Conservation (phyloP, 2,329 filamentous ascomycete genomes). For the Penicillium sumatraense region DNA sequence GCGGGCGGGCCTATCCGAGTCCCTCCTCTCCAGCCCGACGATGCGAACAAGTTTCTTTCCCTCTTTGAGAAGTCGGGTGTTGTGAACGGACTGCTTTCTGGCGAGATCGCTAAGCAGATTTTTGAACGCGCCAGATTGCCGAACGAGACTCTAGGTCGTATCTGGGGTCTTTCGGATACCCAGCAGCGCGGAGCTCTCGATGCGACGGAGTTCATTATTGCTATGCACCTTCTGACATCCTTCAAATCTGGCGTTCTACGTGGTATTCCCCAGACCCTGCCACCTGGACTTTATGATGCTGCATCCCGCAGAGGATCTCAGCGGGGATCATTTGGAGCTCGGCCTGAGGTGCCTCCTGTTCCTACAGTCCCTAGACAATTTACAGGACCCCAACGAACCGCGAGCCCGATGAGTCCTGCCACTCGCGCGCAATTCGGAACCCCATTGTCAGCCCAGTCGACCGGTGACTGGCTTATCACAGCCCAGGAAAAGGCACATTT, state of each 20-base stretch:
- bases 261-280: constrained; percentile 77
- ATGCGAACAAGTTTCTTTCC: constrained; percentile 84
- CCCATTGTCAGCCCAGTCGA: constrained; percentile 58
- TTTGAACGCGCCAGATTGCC: constrained; percentile 91
- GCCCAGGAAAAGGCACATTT: constrained; percentile 85
- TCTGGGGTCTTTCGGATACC: constrained; percentile 94
- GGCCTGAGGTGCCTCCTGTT: constrained; percentile 58
- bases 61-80: constrained; percentile 89
- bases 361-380: constrained; percentile 81
- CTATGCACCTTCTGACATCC: constrained; percentile 94
- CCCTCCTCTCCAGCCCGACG: constrained; percentile 83
- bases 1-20: constrained; percentile 74
- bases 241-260: constrained; percentile 84
- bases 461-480: constrained; percentile 80
- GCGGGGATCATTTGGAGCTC: constrained; percentile 57
- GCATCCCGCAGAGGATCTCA: constrained; percentile 71
- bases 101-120: constrained; percentile 87
- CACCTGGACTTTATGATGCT: constrained; percentile 86
- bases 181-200: constrained; percentile 88
- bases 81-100: constrained; percentile 75
- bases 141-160: constrained; percentile 88
- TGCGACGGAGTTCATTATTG: constrained; percentile 91
- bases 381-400: constrained; percentile 64
- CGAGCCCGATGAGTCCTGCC: constrained; percentile 57
- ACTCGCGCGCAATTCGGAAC: constrained; percentile 54